phyloP scores from a whole-genome alignment of 345 rosid genomes.

The Citrus australasica region DNA sequence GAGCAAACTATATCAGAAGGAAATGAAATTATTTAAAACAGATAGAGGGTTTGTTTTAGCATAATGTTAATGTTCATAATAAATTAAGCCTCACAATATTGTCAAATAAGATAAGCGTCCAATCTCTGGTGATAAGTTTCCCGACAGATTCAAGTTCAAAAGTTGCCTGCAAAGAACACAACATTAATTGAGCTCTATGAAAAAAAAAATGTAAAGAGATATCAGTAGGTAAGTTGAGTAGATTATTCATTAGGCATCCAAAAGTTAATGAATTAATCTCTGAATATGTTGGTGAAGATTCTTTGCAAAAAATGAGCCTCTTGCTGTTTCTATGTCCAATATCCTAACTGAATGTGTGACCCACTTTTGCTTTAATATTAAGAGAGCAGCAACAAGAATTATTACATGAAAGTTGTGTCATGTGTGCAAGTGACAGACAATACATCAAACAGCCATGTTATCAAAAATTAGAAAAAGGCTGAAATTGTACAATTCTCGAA shows the following conservation, averaged over 20 bases:
- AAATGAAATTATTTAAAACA: neutral
- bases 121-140: constrained; percentile 76
- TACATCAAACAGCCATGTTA: neutral
- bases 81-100: constrained; percentile 56
- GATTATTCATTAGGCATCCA: neutral
- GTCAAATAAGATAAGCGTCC: constrained; percentile 57
- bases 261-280: neutral
- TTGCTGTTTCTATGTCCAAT: neutral
- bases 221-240: neutral
- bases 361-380: neutral
- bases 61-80: neutral
- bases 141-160: constrained; percentile 67
- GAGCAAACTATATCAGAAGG: constrained; percentile 11
- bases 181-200: neutral
- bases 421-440: neutral
- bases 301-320: neutral
- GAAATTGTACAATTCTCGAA: constrained; percentile 61
- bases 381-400: neutral
- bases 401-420: neutral
- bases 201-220: neutral
- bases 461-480: neutral
- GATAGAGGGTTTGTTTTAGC: neutral
- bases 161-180: constrained; percentile 59
- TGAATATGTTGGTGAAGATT: neutral
- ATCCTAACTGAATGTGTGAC: neutral